Conservation (phyloP, 495 filamentous ascomycete species). For the Talaromyces liani region DNA sequence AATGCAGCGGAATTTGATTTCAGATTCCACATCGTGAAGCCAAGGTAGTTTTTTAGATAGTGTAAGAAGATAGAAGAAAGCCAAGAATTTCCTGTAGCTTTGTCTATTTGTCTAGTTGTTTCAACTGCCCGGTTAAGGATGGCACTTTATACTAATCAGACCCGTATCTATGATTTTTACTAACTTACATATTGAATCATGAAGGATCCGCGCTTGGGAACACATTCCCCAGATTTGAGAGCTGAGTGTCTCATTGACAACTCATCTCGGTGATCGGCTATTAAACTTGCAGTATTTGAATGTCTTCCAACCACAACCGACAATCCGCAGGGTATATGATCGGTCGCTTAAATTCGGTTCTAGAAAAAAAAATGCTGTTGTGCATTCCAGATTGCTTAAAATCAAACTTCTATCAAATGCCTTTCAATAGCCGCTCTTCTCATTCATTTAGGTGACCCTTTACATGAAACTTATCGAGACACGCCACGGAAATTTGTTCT, state of each 20-base stretch:
- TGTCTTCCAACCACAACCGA: background rate
- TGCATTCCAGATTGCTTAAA: background rate
- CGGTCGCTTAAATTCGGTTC: background rate
- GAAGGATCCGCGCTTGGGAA: background rate
- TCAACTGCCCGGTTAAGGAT: background rate
- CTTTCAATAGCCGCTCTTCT: background rate
- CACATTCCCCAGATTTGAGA: background rate
- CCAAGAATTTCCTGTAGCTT: background rate
- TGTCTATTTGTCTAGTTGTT: too few relatives aligned
- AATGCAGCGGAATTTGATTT: background rate
- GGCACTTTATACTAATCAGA: background rate
- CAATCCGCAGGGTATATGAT: background rate
- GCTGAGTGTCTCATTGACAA: background rate
- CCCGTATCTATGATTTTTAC: background rate
- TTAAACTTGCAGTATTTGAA: background rate
- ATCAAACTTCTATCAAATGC: background rate
- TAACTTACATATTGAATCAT: background rate
- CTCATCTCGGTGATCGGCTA: background rate
- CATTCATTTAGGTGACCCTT: background rate
- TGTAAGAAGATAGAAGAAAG: background rate
- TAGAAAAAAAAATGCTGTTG: background rate
- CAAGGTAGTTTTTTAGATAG: background rate
- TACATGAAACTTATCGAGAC: background rate
- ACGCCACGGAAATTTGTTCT: background rate
- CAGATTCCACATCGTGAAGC: background rate